Evolutionary conservation across 108 stramenopile genomes (phyloP), one percentile per base, ranked within the genome.

Genomic region (Nitzschia palea): DNA sequence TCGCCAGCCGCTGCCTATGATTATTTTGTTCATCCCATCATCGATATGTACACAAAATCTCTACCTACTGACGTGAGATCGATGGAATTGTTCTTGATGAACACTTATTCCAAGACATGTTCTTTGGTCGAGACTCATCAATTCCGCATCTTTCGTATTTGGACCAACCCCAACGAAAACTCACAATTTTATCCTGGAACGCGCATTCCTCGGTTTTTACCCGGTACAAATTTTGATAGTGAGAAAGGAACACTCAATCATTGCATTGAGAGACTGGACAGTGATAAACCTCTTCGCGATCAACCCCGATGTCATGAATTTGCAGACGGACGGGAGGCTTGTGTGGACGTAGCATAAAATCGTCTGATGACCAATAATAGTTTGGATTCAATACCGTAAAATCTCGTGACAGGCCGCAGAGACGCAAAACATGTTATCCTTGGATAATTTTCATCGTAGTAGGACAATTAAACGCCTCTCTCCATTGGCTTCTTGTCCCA

Each of bases 1-100:
- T 44, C 37, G 12, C 62, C 62, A 2, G 47, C 32, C 22, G 62
- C 42, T 1, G 62, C 62, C 4, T 64, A 64, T 50, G 44, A 42
- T 14, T 64, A 64, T 32, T 64, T 64, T 44, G 43, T 64, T 2
- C 20, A 42, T 32, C 62, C 62, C 17, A 36, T 64, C 12, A 31
- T 64, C 1, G 31, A 56, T 32, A 56, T 56, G 55, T 56, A 56
- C 30, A 56, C 55, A 2, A 31, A 56, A 32, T n/a, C 30, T 1
- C 55, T 56, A 14, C 28, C 55, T 2, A 32, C 55, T n/a, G 28
- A 1, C 27, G 55, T 56, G 1, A 17, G 31, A 27, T 27, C 26
- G n/a, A 56, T 32, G 20, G 55, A 56, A 32, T 32, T 33, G 4
- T 56, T 27, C 33, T 27, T 56, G 17, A 15, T 56, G 27, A 18